phyloP scores from a whole-genome alignment of 164 flowering plant species.

The Hamamelis virginiana region DNA sequence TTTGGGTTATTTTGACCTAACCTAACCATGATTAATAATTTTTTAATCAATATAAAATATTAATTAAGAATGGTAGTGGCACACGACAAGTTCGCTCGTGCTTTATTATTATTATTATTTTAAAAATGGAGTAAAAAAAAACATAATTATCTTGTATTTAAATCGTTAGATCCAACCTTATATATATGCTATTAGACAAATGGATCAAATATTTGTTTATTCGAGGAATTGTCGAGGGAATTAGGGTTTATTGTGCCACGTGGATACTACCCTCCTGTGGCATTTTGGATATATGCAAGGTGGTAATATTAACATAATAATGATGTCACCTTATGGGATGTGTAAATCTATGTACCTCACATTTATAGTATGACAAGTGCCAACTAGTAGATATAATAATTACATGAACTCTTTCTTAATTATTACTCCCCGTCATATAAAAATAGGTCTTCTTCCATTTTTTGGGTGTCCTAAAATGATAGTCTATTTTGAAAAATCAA shows the following conservation, averaged over 20 bases:
- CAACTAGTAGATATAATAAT: too few relatives aligned
- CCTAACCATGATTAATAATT: conserved; percentile 11
- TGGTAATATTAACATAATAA: neutral
- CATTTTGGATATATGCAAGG: neutral
- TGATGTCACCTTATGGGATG: neutral
- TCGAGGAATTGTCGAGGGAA: neutral
- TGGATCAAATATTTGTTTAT: neutral
- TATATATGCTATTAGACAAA: conserved; percentile 17
- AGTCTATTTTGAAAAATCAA: too few relatives aligned
- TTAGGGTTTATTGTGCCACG: conserved; percentile 7
- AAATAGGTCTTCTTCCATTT: too few relatives aligned
- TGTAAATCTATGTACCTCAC: neutral
- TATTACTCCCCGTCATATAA: too few relatives aligned
- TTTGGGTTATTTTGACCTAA: conserved; percentile 29
- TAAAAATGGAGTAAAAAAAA: neutral
- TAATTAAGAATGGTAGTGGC: conserved; percentile 23
- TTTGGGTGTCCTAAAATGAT: too few relatives aligned
- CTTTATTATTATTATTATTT: neutral
- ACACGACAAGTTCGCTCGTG: conserved; percentile 29
- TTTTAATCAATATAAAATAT: neutral
- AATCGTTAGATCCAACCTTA: conserved; percentile 36
- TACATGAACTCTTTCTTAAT: too few relatives aligned
- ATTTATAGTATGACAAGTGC: too few relatives aligned
- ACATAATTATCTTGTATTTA: conserved; percentile 15
- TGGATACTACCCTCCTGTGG: neutral